phyloP scores from a whole-genome alignment of 495 filamentous ascomycete genomes.

The Delitschia confertaspora region DNA sequence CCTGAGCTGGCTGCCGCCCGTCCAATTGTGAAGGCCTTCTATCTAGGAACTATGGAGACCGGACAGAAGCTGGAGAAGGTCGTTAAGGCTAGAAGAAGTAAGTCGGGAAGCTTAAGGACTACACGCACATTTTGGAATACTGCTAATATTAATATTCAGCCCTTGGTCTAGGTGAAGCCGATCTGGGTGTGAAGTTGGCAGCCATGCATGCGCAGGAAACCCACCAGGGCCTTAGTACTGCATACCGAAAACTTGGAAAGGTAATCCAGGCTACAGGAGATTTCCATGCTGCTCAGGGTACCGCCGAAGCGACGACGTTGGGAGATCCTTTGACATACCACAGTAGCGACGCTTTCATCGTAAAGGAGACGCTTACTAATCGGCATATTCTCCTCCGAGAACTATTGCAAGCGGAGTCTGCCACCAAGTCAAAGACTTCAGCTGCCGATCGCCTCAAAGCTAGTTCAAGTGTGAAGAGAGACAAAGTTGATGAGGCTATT shows the following conservation, averaged over 20 bases:
- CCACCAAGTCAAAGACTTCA: constrained; percentile 63
- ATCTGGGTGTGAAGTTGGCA: constrained; percentile 82
- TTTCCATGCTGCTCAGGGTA: constrained; percentile 94
- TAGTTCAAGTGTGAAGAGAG: constrained; percentile 68
- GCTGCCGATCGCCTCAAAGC: constrained; percentile 84
- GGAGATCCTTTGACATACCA: constrained; percentile 93
- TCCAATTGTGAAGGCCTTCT: constrained; percentile 90
- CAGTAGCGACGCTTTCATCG: constrained; percentile 91
- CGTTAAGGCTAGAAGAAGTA: constrained; percentile 87
- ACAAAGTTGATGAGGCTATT: constrained; percentile 97
- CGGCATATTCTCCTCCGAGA: constrained; percentile 97
- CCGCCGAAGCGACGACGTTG: constrained; percentile 89
- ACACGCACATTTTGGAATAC: too few relatives aligned
- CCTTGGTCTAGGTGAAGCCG: constrained; percentile 83
- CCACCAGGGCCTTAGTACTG: constrained; percentile 75
- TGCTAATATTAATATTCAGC: constrained; percentile 46
- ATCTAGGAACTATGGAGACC: constrained; percentile 88
- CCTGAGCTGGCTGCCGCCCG: constrained; percentile 84
- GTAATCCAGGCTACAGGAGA: constrained; percentile 88
- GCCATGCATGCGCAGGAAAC: constrained; percentile 81
- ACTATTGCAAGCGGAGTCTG: constrained; percentile 75
- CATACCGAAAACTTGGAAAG: constrained; percentile 91
- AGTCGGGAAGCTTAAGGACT: constrained; percentile 23
- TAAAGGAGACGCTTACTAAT: constrained; percentile 98
- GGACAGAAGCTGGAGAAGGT: constrained; percentile 91